A percentile compares a stretch with the other conserved stretches of the same genome.
phyloP scores from a whole-genome alignment of 225 moss, liverwort and hornwort species.

The Marchantia paleacea region DNA sequence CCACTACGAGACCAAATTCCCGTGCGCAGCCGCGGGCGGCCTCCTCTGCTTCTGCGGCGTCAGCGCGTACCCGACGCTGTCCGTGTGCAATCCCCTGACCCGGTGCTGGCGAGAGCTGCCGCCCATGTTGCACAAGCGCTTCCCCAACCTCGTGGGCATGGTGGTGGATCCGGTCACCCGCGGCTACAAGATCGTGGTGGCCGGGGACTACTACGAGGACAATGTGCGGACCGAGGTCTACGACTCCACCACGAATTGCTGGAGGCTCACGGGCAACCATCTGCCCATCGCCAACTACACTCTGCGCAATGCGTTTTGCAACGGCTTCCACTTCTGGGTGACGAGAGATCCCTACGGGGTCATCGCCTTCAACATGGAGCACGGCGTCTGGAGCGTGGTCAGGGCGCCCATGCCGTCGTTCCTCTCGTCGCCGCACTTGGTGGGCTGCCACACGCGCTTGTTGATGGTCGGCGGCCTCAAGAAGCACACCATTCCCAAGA shows the following conservation, averaged over 20 bases:
- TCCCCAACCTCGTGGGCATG: slow-evolving; percentile 98
- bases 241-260: slow-evolving; percentile 76
- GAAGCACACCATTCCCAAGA: slow-evolving; percentile 89
- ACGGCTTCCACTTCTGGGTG: slow-evolving; percentile 97
- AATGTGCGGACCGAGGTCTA: slow-evolving; percentile 97
- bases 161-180: slow-evolving; percentile 79
- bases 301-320: slow-evolving; percentile 93
- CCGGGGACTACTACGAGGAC: slow-evolving; percentile 96
- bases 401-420: slow-evolving; percentile 95
- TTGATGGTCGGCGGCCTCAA: slow-evolving; percentile 94
- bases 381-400: slow-evolving; percentile 96
- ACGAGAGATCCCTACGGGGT: slow-evolving; percentile 94
- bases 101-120: slow-evolving; percentile 98
- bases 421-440: slow-evolving; percentile 90
- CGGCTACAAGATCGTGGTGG: slow-evolving; percentile 97
- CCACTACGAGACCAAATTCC: slow-evolving; percentile 98
- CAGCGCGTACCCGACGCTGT: slow-evolving; percentile 94
- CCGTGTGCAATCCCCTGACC: slow-evolving; percentile 92
- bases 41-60: slow-evolving; percentile 97
- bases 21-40: slow-evolving; percentile 91
- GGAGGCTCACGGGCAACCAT: slow-evolving; percentile 93
- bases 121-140: slow-evolving; percentile 97
- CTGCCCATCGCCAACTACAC: slow-evolving; percentile 94
- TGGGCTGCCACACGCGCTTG: slow-evolving; percentile 83
- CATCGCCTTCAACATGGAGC: slow-evolving; percentile 96